Base-by-base conservation (phyloP, 176 grass and related monocot genomes). In the Phyllostachys edulis region DNA sequence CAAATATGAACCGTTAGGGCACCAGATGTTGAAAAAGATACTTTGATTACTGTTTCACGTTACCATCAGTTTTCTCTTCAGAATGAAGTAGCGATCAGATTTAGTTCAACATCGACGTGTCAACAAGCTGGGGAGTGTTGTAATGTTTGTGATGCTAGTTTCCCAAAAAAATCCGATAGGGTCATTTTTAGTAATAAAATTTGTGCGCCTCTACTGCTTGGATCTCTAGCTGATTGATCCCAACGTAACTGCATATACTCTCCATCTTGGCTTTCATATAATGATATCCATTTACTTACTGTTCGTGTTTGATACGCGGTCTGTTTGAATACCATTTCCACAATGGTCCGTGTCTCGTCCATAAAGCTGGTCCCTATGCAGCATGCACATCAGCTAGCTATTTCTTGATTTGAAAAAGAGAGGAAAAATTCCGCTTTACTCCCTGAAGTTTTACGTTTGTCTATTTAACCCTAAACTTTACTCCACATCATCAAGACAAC, bases 1-100 rank as follows among this genome's bases (percentile, higher is more conserved):
- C 38, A 65, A 63, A 27, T 15, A 82, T 14, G 80, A 78, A 78
- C 66, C 23, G 7, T 83, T 78, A 55, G 65, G 64, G 24, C 23
- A 44, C 69, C 64, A 63, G 14, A 85, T 82, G 83, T n/a, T 60
- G 69, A 49, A 67, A 47, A 88, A n/a, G 44, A 78, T 63, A 77
- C 73, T 63, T 70, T 13, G 29, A 54, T 76, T 52, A 52, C 37
- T 85, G 14, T 59, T 63, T 81, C 63, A 52, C 7, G 76, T 75
- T 79, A 38, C 20, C 27, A 23, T 16, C 64, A 62, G 36, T 85
- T 26, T 7, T 23, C 60, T 63, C 68, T 62, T 15, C 2, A 42
- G 9, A 73, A 51, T 63, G 80, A 52, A 67, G 63, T 23, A 44
- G 12, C 14, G 9, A 16, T 39, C 5, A 18, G 47, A 16, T 40